These are phyloP conservation scores for Coniochaeta prunicola DNA, from an alignment of 2,329 filamentous ascomycete genomes.

Conservation along the genomic window DNA sequence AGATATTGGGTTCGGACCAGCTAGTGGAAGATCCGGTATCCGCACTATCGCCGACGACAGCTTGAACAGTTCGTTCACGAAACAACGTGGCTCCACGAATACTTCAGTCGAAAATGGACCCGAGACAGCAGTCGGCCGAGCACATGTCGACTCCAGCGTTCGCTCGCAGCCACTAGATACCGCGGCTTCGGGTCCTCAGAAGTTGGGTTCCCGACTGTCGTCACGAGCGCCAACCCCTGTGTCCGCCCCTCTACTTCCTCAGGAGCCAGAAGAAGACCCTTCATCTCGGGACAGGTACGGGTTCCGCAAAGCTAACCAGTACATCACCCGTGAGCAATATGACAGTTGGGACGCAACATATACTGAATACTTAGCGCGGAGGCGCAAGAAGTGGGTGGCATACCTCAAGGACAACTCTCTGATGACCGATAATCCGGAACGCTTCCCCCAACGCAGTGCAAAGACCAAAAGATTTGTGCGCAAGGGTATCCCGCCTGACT, in stretches of 20 bases:
- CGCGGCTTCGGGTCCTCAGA: background rate
- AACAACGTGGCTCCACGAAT: background rate
- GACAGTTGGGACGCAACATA: conserved; percentile 76
- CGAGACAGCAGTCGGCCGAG: background rate
- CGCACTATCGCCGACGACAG: conserved; percentile 8
- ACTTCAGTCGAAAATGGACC: background rate
- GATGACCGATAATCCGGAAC: conserved; percentile 61
- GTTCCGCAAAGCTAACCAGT: conserved; percentile 81
- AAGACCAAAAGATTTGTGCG: conserved; percentile 87
- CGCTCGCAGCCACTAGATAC: background rate
- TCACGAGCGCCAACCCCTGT: conserved; percentile 13
- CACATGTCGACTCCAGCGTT: background rate
- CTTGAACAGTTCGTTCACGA: conserved; percentile 1
- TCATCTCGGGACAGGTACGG: conserved; percentile 72
- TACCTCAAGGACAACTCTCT: conserved; percentile 72
- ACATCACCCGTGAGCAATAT: conserved; percentile 70
- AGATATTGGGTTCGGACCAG: conserved; percentile 24
- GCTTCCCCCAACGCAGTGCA: conserved; percentile 71
- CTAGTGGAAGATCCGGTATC: background rate
- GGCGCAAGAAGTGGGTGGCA: conserved; percentile 74
- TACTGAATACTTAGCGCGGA: conserved; percentile 63
- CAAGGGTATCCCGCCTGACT: conserved; percentile 90
- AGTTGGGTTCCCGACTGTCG: background rate
- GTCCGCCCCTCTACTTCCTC: conserved; percentile 19
- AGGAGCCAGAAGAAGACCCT: conserved; percentile 36